These are phyloP conservation scores for Lactifluus subvellereus DNA, from an alignment of 768 basidiomycete species.

Conservation along the genomic window DNA sequence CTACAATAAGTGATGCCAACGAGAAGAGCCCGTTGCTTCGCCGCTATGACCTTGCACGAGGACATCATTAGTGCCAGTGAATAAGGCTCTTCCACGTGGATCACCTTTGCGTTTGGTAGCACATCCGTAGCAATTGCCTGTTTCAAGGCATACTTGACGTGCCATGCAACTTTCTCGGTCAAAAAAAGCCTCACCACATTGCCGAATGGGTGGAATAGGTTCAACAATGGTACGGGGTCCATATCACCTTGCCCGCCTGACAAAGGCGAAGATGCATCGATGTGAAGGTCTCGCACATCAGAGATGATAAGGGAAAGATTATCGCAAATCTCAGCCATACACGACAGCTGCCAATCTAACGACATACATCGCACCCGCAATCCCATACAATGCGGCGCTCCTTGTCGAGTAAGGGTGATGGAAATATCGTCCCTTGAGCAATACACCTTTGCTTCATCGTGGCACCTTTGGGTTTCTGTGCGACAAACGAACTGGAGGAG, in stretches of 20 bases:
- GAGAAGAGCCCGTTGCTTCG: background rate
- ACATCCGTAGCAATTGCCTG: background rate
- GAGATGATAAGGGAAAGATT: background rate
- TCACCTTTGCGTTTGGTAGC: background rate
- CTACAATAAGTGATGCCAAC: too few relatives aligned
- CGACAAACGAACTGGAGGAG: background rate
- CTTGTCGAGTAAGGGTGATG: background rate
- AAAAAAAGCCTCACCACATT: background rate
- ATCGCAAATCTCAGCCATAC: background rate
- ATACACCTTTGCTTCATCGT: background rate
- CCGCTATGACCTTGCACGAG: too few relatives aligned
- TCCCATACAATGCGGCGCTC: background rate
- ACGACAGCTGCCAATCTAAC: background rate
- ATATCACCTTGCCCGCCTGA: background rate
- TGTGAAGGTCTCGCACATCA: background rate
- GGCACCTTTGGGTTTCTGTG: background rate
- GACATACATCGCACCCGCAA: background rate
- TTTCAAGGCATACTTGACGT: background rate
- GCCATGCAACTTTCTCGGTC: too few relatives aligned
- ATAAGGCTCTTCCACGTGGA: too few relatives aligned
- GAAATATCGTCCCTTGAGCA: background rate
- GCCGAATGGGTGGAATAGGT: background rate
- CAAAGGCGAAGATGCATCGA: background rate
- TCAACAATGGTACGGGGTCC: background rate
- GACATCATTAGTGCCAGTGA: too few relatives aligned